Base-by-base conservation (phyloP, 257 asterid genomes). In the Petunia secreta region DNA sequence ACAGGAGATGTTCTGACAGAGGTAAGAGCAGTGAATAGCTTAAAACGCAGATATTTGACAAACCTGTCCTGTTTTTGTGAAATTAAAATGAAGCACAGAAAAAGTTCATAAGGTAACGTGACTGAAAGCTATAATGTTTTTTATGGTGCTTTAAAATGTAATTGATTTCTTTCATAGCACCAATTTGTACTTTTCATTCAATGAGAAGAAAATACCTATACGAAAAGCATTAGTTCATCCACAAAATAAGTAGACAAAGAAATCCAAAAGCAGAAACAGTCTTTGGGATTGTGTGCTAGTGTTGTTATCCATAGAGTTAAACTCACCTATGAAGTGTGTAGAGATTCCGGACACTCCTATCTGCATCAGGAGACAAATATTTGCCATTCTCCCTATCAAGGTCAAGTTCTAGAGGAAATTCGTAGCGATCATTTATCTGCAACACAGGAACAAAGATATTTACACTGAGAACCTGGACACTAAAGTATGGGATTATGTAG, bases 351-450 rank as follows among this genome's bases (percentile, higher is more conserved):
- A 95, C 93, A 78, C 96, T 92, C 90, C 89, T 91, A 89, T 95
- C 97, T 39, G 98, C 97, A 0, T 95, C 97, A 75, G 97, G 99
- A 8, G 98, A 91, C 84, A 95, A 86, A 90, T 95, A 95, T 87
- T 95, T 95, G 13, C 99, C 96, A 57, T 91, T 85, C 73, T 90
- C 98, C 87, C 93, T 89, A 84, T 95, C 99, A 81, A 95, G 93
- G 86, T 95, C 99, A 81, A 95, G 98, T 87, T 93, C 97, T 87
- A 92, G 86, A 15, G 98, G 99, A 77, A 95, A 95, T 86, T 93
- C 99, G 87, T 95, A 93, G 53, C 97, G 97, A 69, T 95, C 99
- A 86, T 95, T 95, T 87, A 95, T 94, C 99, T 96, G 94, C 86
- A 88, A 68, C 68, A 82, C 75, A 25, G 80, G 80, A 63, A 52